These are phyloP conservation scores for Eimeria zaria DNA, from an alignment of 169 alveolate species.

Conservation along the genomic window DNA sequence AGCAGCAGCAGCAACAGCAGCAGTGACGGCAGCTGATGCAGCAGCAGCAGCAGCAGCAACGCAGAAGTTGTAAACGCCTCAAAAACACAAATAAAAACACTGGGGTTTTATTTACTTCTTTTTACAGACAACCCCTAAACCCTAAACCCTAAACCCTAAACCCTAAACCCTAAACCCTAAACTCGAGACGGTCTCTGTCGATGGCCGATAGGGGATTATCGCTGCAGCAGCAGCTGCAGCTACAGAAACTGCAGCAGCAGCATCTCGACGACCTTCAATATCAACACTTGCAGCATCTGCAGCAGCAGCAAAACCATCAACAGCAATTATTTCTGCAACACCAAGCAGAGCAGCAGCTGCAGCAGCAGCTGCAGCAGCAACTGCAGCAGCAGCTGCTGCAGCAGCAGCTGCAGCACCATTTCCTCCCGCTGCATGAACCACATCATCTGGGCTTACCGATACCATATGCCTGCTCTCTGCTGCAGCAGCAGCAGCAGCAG, in stretches of 20 bases:
- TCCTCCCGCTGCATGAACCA: background rate
- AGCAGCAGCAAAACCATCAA: background rate
- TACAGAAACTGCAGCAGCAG: background rate
- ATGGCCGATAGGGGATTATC: background rate
- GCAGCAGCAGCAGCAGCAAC: background rate
- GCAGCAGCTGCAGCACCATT: background rate
- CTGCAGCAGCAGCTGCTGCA: background rate
- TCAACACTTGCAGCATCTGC: too few relatives aligned
- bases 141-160: conserved; percentile 32
- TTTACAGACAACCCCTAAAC: background rate
- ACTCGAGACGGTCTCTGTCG: too few relatives aligned
- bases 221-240: conserved; percentile 7
- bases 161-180: conserved; percentile 3
- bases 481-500: conserved; percentile 16
- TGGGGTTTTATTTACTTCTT: background rate
- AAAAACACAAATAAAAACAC: background rate
- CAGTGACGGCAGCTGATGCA: background rate
- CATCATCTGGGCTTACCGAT: background rate
- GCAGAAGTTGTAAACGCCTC: background rate
- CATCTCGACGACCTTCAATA: too few relatives aligned
- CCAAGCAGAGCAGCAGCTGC: background rate
- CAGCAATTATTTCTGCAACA: background rate
- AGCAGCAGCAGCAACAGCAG: background rate
- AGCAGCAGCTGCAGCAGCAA: background rate
- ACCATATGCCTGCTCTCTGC: background rate